Conservation (phyloP, 352 stramenopile genomes). For the Aphanomyces stellatus region DNA sequence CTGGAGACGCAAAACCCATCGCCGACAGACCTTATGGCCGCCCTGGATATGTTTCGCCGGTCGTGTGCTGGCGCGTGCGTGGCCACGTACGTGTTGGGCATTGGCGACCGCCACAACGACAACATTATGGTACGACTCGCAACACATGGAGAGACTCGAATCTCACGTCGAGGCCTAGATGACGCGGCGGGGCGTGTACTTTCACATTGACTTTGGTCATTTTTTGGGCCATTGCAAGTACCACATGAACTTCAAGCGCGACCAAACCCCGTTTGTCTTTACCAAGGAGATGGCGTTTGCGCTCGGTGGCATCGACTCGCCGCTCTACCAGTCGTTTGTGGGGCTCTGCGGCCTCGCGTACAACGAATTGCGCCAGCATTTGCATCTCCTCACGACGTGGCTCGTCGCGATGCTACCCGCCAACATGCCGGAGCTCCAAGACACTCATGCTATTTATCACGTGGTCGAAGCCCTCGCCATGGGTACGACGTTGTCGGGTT, state of each 20-base stretch:
- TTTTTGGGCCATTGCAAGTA: conserved; percentile 87
- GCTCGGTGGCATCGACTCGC: conserved; percentile 61
- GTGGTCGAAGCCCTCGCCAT: conserved; percentile 65
- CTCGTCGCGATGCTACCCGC: conserved; percentile 83
- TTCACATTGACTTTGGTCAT: conserved; percentile 86
- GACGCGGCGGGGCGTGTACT: conserved; percentile 66
- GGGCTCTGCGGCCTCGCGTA: conserved; percentile 65
- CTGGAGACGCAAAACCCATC: conserved; percentile 75
- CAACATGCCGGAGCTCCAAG: conserved; percentile 74
- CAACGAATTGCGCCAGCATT: conserved; percentile 73
- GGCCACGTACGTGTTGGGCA: conserved; percentile 89
- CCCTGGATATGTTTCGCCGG: conserved; percentile 80
- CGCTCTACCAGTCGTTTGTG: conserved; percentile 65
- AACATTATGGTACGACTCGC: conserved; percentile 87
- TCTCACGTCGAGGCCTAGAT: conserved; percentile 34
- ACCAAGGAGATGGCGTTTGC: conserved; percentile 85
- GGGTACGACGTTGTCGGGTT: not conserved
- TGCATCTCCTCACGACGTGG: conserved; percentile 77
- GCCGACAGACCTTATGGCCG: conserved; percentile 42
- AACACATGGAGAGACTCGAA: not conserved
- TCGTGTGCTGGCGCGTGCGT: conserved; percentile 88
- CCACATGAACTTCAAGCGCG: conserved; percentile 71
- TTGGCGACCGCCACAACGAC: conserved; percentile 93
- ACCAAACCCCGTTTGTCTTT: conserved; percentile 83
- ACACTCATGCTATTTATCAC: conserved; percentile 79